phyloP scores from a whole-genome alignment of 345 rosid genomes.

The Cardamine chenopodiifolia region DNA sequence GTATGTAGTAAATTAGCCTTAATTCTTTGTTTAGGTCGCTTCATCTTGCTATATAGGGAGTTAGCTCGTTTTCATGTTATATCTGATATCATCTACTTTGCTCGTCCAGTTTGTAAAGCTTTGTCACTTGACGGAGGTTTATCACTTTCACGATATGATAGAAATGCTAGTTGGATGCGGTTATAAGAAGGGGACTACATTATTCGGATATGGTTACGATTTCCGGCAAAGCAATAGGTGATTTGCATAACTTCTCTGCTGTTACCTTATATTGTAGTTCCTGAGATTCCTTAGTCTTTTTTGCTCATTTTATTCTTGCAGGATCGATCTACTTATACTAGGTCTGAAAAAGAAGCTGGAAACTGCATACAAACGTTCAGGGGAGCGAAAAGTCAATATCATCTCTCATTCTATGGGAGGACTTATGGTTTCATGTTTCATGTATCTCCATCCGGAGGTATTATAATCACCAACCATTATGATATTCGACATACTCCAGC shows the following conservation, averaged over 20 bases:
- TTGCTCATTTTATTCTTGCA: conserved; percentile 38
- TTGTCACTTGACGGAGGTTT: conserved; percentile 60
- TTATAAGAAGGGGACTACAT: conserved; percentile 77
- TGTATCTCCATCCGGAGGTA: conserved; percentile 72
- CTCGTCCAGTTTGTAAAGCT: conserved; percentile 66
- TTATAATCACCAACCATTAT: conserved; percentile 21
- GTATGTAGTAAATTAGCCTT: background rate
- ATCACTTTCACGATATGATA: conserved; percentile 92
- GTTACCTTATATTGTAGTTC: conserved; percentile 5
- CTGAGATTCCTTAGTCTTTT: background rate
- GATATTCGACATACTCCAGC: background rate
- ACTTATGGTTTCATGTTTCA: conserved; percentile 68
- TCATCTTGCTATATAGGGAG: background rate
- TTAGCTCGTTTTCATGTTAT: background rate
- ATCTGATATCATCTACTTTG: conserved; percentile 18
- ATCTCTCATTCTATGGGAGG: conserved; percentile 98
- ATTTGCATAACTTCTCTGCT: background rate
- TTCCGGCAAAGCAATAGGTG: conserved; percentile 92
- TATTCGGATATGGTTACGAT: conserved; percentile 91
- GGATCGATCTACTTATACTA: conserved; percentile 62
- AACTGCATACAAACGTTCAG: conserved; percentile 72
- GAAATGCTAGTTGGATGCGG: conserved; percentile 75
- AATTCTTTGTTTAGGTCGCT: background rate
- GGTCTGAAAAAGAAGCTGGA: conserved; percentile 73
- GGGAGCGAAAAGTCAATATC: conserved; percentile 68